These are phyloP conservation scores for Alternaria sp. DNA, from an alignment of 2,329 filamentous ascomycete species.

Conservation along the genomic window DNA sequence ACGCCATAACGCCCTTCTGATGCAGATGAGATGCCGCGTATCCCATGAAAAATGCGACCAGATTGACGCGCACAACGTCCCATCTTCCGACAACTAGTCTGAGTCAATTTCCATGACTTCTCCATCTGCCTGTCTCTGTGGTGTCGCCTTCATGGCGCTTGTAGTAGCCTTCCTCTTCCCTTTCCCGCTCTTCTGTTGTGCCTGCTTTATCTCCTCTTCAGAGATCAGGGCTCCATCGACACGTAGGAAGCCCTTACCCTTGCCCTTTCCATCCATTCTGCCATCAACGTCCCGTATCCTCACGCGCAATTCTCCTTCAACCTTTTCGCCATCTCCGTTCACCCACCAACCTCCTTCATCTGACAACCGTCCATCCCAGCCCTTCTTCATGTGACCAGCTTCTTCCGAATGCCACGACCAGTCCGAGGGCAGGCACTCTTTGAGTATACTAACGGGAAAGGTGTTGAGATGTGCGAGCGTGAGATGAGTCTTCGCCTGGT, in stretches of 20 bases:
- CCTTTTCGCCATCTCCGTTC: conserved; percentile 69
- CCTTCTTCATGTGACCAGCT: conserved; percentile 29
- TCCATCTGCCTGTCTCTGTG: conserved; percentile 7
- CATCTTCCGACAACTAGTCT: neutral
- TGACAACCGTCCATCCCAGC: conserved; percentile 36
- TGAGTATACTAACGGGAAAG: conserved; percentile 89
- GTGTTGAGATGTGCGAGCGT: conserved; percentile 89
- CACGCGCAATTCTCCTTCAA: conserved; percentile 69
- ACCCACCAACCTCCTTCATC: conserved; percentile 76
- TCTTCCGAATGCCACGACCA: conserved; percentile 73
- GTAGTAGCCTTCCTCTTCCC: conserved; percentile 21
- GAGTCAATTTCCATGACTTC: conserved; percentile 21
- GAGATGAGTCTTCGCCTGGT: conserved; percentile 88
- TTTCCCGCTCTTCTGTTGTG: conserved; percentile 17
- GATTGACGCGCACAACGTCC: neutral
- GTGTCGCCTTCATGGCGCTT: conserved; percentile 7
- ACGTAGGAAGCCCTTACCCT: conserved; percentile 78
- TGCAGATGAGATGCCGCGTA: conserved; percentile 1
- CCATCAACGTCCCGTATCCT: conserved; percentile 86
- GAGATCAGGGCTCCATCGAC: conserved; percentile 88
- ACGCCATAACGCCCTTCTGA: conserved; percentile 17
- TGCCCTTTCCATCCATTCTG: conserved; percentile 68
- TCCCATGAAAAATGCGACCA: neutral
- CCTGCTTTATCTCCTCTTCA: conserved; percentile 67
- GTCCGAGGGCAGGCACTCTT: conserved; percentile 73